phyloP scores from a whole-genome alignment of 139 green algal genomes.

The Yamagishiella unicocca region DNA sequence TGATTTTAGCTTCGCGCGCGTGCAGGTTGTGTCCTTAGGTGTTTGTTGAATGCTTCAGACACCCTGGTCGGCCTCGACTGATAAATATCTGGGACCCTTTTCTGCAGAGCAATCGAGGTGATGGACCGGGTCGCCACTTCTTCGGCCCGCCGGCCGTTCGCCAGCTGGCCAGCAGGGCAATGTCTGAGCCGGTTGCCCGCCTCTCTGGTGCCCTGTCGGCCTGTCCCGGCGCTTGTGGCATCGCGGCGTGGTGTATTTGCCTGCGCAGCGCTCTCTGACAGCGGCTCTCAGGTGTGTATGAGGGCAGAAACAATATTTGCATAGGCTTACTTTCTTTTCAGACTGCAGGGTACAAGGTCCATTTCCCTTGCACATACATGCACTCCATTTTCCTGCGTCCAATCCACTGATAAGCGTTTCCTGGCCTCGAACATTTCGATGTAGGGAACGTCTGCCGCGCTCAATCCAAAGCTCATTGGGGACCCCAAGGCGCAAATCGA shows the following conservation, averaged over 20 bases:
- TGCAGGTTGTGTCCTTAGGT: no score
- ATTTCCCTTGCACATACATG: no score
- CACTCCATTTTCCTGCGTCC: no score
- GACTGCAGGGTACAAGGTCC: no score
- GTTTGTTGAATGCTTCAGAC: no score
- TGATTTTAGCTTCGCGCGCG: no score
- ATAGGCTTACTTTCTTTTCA: no score
- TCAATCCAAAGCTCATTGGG: constrained; percentile 17
- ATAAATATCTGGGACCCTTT: background rate
- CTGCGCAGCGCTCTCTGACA: constrained; percentile 16
- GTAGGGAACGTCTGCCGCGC: constrained; percentile 14
- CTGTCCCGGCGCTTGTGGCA: background rate
- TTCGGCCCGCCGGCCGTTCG: background rate
- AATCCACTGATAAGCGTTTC: no score
- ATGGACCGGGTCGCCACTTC: background rate
- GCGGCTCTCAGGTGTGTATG: constrained; percentile 8
- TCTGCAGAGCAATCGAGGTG: background rate
- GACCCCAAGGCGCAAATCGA: background rate
- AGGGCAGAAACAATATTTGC: no score
- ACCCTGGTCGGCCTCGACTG: no score
- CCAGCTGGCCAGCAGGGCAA: background rate
- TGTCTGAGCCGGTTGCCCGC: background rate
- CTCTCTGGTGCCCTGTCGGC: background rate
- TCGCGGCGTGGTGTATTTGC: background rate
- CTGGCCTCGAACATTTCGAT: background rate